Evolutionary conservation across 2,329 filamentous ascomycete species (phyloP).

Genomic region (Lachnellula cervina): DNA sequence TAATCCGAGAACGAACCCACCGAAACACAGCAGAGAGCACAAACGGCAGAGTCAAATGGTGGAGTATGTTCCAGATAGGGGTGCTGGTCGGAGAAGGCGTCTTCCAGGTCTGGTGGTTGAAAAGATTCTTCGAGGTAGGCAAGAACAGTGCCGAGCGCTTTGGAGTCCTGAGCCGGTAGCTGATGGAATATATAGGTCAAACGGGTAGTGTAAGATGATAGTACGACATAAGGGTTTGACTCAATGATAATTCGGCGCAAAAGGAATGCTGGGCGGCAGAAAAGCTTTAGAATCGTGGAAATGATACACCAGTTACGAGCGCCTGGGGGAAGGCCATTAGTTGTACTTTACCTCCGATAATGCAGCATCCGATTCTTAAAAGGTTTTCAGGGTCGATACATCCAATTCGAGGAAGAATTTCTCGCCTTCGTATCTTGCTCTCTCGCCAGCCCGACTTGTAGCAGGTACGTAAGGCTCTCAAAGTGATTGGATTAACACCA

Average conservation of each 20-base stretch:
- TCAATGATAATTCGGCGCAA: conserved; percentile 23
- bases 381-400: not conserved
- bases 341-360: conserved; percentile 13
- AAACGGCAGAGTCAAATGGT: conserved; percentile 97
- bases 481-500: too few relatives aligned
- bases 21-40: conserved; percentile 98
- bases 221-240: conserved; percentile 5
- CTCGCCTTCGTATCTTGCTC: not conserved
- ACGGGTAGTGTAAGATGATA: conserved; percentile 50
- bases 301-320: conserved; percentile 12
- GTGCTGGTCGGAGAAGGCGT: conserved; percentile 86
- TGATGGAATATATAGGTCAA: conserved; percentile 46
- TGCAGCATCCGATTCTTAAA: conserved; percentile 2
- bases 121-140: conserved; percentile 87
- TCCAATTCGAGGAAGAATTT: not conserved
- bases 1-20: conserved; percentile 91
- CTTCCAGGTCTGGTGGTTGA: conserved; percentile 99
- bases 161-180: conserved; percentile 26
- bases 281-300: conserved; percentile 4
- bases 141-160: conserved; percentile 30
- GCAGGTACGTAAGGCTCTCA: too few relatives aligned
- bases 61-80: conserved; percentile 93
- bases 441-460: too few relatives aligned
- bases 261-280: conserved; percentile 12
- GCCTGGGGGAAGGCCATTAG: not conserved